Base-by-base conservation (phyloP, 306 rosid genomes). In the Carpinus viminea region DNA sequence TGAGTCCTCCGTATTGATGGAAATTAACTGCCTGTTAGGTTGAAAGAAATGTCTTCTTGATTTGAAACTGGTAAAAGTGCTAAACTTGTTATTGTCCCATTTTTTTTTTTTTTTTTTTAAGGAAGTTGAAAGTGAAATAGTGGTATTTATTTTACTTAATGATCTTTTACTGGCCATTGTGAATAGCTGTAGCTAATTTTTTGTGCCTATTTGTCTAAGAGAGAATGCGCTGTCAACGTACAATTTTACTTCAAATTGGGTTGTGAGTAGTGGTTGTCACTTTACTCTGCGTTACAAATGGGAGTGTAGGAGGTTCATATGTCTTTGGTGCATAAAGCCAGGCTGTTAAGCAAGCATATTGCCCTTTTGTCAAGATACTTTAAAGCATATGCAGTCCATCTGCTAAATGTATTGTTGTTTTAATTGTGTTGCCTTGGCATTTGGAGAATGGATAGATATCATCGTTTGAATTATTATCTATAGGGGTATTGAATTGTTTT, bases 11-110 rank as follows among this genome's bases (percentile, higher is more conserved):
- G 28, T 12, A 62, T 16, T 28, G 45, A 5, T 28, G 4, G 45
- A 62, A 62, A 5, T 28, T 28, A 62, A 41, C 68, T 28, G 68
- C 68, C 68, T 62, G 41, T 62, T 28, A 28, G 68, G n/a, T 61
- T 28, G 68, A 28, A 61, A 28, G n/a, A 28, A 61, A 61, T 28
- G 5, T 8, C 21, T 18, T 2, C 21, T 20, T 20, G 9, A 56
- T 7, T 51, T 17, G 24, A 18, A 18, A 54, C 20, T 54, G 60
- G 0, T 38, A 38, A 18, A 7, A 16, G 26, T 54, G 24, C 60
- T 54, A 54, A 54, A 18, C 60, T 54, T 54, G 15, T 24, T 54
- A 4, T 17, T 54, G 60, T n/a, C 60, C 60, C 18, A 2, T 38
- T 38, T n/a, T n/a, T n/a, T n/a, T n/a, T n/a, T n/a, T n/a, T n/a